Base-by-base conservation (phyloP, 805 yeast species). In the Metschnikowia continentalis region DNA sequence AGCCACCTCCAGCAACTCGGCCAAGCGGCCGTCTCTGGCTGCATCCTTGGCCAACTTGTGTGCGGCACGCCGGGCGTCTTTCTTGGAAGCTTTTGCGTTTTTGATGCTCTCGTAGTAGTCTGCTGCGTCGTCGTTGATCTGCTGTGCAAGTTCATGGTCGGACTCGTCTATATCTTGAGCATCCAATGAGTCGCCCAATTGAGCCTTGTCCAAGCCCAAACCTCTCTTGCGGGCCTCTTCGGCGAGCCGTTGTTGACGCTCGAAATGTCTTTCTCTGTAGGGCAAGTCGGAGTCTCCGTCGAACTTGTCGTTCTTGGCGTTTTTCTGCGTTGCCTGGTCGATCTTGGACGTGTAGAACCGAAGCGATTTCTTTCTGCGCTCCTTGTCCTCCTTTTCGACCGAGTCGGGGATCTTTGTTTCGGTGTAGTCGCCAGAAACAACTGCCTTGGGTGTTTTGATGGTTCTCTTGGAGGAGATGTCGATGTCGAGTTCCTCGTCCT, bases 261-360 rank as follows among this genome's bases (percentile, higher is more conserved):
- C 97, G 61, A 81, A 91, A 41, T 88, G 76, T 60, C 97, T 81
- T 70, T 92, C 98, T 60, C 81, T 83, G 68, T 94, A 92, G 15
- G 98, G 97, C 52, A 92, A 72, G 70, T 92, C 99, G 54, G 80
- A 79, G 67, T 92, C 99, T 60, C 98, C 99, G 42, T 81, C 76
- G 54, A 73, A 79, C 58, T 71, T 76, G 43, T 84, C 84, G 51
- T 49, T 59, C 40, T 71, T 73, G 53, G 80, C 79, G 43, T 49
- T 45, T 67, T 85, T 86, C 58, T 76, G 75, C 26, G 79, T 83
- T 47, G 84, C 85, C 71, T 91, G 96, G 67, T 90, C 97, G 68
- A 94, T 91, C 70, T 92, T 91, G 52, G 98, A 88, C 1, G 99
- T 94, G 77, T 94, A 94, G 82, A 94, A 94, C 54, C 98, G 84